Evolutionary conservation across 129 eudicot genomes (phyloP), one percentile per base, ranked within the genome.

Genomic region (Flaveria sonorensis): DNA sequence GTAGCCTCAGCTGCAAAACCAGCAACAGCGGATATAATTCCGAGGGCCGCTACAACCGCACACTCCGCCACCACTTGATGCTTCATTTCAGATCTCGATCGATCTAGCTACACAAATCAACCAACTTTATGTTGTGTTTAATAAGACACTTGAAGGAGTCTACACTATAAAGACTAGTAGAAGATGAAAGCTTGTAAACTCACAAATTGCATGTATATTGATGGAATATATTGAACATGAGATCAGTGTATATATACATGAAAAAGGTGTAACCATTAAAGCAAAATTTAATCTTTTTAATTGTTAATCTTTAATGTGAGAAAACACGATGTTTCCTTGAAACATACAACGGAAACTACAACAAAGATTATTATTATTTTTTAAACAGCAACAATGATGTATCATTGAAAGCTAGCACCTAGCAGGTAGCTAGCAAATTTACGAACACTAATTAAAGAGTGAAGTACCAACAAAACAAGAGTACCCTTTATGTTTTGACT

Each of bases 1-100:
- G 61, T 69, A 40, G 52, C 50, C 63, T 78, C 82, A 0, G 77
- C 77, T 18, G 59, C 71, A 45, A 78, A 70, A 30, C 71, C 76
- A 13, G 64, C 39, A 16, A 47, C 45, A 16, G 62, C 71, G 0
- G 77, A 70, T 70, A 47, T 30, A 24, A 78, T 70, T 62, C 82
- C 82, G 0, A 70, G 19, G 15, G 56, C 61, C 15, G 52, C 77
- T 60, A 70, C 32, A 5, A 36, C 47, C 21, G 47, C 61, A 6
- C 71, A 21, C 36, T 45, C 63, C 55, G 50, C 51, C 50, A 11
- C 39, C 23, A 79, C 53, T 50, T 71, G 36, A 1, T 23, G 18
- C 16, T 30, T 40, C 82, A 79, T 79, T 50, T 77, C 32, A 28
- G 32, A 28, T 28, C 28, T 32, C 1, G 23, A 39, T 28, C 51